Evolutionary conservation across 2,329 filamentous ascomycete species (phyloP).

Genomic region (Bipolaris gigantea): DNA sequence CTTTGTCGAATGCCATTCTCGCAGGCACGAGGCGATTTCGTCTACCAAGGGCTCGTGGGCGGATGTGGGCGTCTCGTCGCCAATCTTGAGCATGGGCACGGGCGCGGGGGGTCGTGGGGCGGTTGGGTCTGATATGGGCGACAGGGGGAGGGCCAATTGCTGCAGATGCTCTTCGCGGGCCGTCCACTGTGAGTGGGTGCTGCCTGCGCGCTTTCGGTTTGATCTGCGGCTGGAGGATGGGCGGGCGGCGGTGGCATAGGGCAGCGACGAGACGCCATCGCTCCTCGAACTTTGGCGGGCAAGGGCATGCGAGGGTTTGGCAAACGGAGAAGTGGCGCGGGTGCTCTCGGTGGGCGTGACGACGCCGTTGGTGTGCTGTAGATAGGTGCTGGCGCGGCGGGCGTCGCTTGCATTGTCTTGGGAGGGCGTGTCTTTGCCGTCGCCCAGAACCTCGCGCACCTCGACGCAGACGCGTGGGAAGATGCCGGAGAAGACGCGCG

Average conservation of each 20-base stretch:
- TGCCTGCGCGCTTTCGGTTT: conserved; percentile 39
- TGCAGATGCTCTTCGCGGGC: conserved; percentile 46
- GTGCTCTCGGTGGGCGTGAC: conserved; percentile 46
- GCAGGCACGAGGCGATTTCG: conserved; percentile 93
- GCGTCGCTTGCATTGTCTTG: conserved; percentile 22
- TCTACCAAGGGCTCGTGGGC: conserved; percentile 88
- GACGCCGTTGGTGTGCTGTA: conserved; percentile 41
- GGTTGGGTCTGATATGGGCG: conserved; percentile 59
- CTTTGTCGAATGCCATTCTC: conserved; percentile 98
- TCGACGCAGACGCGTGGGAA: conserved; percentile 95
- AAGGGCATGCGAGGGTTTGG: conserved; percentile 19
- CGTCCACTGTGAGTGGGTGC: conserved; percentile 44
- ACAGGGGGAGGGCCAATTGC: conserved; percentile 44
- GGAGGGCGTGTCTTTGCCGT: conserved; percentile 31
- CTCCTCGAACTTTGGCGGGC: conserved; percentile 27
- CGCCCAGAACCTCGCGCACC: conserved; percentile 86
- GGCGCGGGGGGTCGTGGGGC: conserved; percentile 82
- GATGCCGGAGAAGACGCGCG: conserved; percentile 96
- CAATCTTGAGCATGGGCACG: conserved; percentile 96
- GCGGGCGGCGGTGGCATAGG: conserved; percentile 29
- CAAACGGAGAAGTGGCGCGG: conserved; percentile 29
- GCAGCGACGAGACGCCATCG: conserved; percentile 30
- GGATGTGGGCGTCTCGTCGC: conserved; percentile 92
- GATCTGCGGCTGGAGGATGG: conserved; percentile 36
- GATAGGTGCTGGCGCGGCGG: conserved; percentile 21